Evolutionary conservation across 768 basidiomycete species (phyloP), one percentile per base, ranked within the genome.

Genomic region (Lepiota venenata): DNA sequence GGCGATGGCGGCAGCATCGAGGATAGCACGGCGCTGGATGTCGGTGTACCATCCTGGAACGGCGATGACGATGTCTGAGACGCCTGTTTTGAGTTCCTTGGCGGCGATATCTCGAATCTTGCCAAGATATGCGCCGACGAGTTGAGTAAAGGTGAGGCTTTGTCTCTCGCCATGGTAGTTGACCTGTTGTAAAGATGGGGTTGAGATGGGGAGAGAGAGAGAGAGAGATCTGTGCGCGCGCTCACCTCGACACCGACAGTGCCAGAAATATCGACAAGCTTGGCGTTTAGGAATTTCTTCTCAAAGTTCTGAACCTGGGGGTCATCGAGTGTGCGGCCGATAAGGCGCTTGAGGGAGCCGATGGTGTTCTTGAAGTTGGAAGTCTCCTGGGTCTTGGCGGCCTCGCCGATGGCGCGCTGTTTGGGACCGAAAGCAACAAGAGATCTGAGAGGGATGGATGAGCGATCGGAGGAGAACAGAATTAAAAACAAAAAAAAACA

Each of bases 351-450:
- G 64, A 98, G 76, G 0, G 84, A 87, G 39, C 97, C 97, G 67
- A 97, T 79, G 21, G 97, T 98, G 77, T 98, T 99, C 72, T 85
- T 90, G 81, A 94, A 98, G 74, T 98, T 98, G 61, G 93, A 95
- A 14, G 88, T 97, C 72, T 98, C 96, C 62, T 95, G 92, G 0
- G 91, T 98, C 78, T 98, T 99, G 62, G 95, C 96, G 16, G 93
- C 59, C 72, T 99, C 96, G 59, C 97, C 96, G 67, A 98, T 89
- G 45, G 87, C 71, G 42, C 96, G 88, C 63, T 94, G 90, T 68
- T 92, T 93, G 18, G 84, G 83, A 11, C 95, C 94, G 70, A 97
- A 99, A 5, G 91, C 93, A 54, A 99, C 87, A 58, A 99, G 83
- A 41, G 96, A 95, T 66, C 95, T 98, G 63, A 42, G 2, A n/a